These are phyloP conservation scores for Zalaria sp. DNA, from an alignment of 2,329 filamentous ascomycete genomes.

Conservation along the genomic window DNA sequence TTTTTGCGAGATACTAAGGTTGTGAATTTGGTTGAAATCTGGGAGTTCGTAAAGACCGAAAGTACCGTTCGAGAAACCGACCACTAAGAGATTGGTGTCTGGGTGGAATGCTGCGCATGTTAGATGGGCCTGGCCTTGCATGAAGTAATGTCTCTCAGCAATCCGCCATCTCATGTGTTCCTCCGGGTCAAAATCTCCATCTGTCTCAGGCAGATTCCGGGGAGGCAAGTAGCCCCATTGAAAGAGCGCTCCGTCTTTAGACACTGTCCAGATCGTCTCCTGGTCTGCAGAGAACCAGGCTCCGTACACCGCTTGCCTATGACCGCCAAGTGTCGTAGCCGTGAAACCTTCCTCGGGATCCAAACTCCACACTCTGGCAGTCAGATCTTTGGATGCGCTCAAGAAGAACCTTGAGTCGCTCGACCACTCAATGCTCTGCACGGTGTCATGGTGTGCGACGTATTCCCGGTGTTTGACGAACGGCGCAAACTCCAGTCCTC, in stretches of 20 bases:
- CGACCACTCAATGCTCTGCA: constrained; percentile 86
- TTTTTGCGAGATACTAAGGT: constrained; percentile 85
- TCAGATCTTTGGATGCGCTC: constrained; percentile 82
- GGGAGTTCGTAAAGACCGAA: constrained; percentile 95
- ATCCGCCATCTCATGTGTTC: constrained; percentile 79
- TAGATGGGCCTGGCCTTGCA: constrained; percentile 76
- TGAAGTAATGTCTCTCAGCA: constrained; percentile 81
- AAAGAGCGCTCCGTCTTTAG: constrained; percentile 94
- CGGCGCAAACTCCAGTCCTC: constrained; percentile 85
- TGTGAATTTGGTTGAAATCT: constrained; percentile 90
- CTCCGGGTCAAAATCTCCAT: constrained; percentile 39
- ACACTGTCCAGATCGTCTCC: constrained; percentile 90
- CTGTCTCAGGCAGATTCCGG: constrained; percentile 37
- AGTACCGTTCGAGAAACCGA: constrained; percentile 85
- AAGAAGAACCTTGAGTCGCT: constrained; percentile 92
- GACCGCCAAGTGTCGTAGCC: constrained; percentile 79
- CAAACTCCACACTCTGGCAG: constrained; percentile 87
- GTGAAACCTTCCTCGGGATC: constrained; percentile 75
- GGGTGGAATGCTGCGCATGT: constrained; percentile 86
- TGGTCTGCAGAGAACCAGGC: constrained; percentile 96
- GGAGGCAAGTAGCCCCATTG: constrained; percentile 71
- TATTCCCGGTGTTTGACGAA: constrained; percentile 82
- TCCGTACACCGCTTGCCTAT: constrained; percentile 78
- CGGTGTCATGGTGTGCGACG: constrained; percentile 74
- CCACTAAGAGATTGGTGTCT: constrained; percentile 79